Conservation (phyloP, 23 red algal species). For the Gracilaria domingensis region DNA sequence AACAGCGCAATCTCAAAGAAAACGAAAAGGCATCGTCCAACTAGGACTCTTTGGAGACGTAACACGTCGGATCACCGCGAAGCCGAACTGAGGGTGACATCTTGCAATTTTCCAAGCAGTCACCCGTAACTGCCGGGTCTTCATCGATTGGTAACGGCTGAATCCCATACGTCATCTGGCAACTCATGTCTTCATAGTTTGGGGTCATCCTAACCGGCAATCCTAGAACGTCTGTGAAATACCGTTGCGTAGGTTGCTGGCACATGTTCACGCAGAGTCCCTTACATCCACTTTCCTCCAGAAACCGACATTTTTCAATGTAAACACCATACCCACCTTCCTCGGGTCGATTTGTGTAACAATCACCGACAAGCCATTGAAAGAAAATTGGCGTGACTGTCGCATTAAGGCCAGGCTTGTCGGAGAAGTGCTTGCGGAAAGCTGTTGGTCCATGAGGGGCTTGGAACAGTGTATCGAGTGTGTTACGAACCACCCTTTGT, state of each 20-base stretch:
- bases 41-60: conserved; percentile 23
- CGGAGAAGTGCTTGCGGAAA: conserved; percentile 46
- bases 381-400: conserved; percentile 72
- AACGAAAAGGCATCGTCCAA: neutral
- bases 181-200: conserved; percentile 88
- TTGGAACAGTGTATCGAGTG: conserved; percentile 58
- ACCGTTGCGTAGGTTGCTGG: conserved; percentile 88
- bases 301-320: conserved; percentile 86
- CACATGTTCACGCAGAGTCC: conserved; percentile 93
- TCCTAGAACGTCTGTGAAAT: conserved; percentile 90
- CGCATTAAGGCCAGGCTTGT: conserved; percentile 62
- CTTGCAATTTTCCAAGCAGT: conserved; percentile 69
- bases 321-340: conserved; percentile 79
- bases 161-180: conserved; percentile 92
- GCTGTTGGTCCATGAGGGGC: conserved; percentile 39
- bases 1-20: neutral
- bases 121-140: conserved; percentile 67
- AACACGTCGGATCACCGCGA: conserved; percentile 49
- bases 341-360: conserved; percentile 39
- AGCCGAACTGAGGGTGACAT: conserved; percentile 56
- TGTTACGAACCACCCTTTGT: conserved; percentile 51
- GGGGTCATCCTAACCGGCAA: conserved; percentile 88
- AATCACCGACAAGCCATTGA: conserved; percentile 84
- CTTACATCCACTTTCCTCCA: conserved; percentile 87
- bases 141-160: conserved; percentile 70